Evolutionary conservation across 805 yeast species (phyloP).

Genomic region (Cyberlindnera amylophila): DNA sequence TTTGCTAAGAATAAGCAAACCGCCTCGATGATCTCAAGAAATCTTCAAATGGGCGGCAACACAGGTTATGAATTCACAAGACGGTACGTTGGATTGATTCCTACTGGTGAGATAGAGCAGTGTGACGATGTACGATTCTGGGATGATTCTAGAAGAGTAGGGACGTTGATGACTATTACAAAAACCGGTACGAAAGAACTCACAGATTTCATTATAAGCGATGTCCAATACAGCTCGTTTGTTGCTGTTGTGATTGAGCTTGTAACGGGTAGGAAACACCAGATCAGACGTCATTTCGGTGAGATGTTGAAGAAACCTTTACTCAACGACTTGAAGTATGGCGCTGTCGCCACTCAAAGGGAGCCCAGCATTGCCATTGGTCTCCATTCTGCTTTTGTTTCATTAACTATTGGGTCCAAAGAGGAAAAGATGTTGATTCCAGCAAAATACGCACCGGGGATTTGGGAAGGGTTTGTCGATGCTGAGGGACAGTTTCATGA

Average conservation of each 20-base stretch:
- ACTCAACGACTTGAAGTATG: conserved; percentile 29
- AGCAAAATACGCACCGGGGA: conserved; percentile 9
- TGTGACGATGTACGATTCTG: neutral
- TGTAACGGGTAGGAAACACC: conserved; percentile 39
- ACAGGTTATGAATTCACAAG: conserved; percentile 33
- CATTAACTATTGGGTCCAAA: conserved; percentile 30
- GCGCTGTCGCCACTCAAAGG: conserved; percentile 13
- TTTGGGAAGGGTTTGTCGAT: conserved; percentile 30
- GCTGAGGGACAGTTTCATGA: conserved; percentile 25
- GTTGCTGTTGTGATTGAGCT: conserved; percentile 30
- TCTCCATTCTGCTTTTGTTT: conserved; percentile 35
- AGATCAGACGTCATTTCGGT: conserved; percentile 33
- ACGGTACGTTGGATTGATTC: conserved; percentile 32
- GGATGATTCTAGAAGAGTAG: conserved; percentile 1
- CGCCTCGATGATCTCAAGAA: conserved; percentile 32
- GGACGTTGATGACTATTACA: conserved; percentile 1
- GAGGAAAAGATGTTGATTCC: conserved; percentile 12
- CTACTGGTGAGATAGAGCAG: neutral
- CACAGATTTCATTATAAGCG: conserved; percentile 16
- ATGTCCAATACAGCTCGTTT: conserved; percentile 13
- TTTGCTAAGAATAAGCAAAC: conserved; percentile 32
- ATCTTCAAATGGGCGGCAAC: conserved; percentile 33
- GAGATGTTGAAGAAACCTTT: conserved; percentile 26
- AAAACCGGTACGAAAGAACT: conserved; percentile 4
- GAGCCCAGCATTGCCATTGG: conserved; percentile 26